Evolutionary conservation across 2,329 filamentous ascomycete genomes (phyloP).

Genomic region (Leptographium flavum): DNA sequence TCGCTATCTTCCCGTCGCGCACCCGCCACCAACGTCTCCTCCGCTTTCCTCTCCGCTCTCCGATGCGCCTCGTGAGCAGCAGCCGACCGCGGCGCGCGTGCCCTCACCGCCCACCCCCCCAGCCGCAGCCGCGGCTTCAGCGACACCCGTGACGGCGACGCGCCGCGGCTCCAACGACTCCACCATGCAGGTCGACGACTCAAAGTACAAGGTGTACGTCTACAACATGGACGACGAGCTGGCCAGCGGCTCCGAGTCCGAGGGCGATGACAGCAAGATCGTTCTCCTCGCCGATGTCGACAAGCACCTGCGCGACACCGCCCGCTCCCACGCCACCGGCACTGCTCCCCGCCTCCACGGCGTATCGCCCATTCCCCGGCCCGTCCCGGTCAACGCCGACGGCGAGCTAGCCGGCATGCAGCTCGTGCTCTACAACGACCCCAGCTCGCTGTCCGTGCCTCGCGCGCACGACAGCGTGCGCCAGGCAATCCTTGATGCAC

Average conservation of each 20-base stretch:
- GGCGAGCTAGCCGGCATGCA: constrained; percentile 47
- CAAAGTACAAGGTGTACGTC: constrained; percentile 78
- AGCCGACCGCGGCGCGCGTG: neutral
- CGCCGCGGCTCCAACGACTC: constrained; percentile 27
- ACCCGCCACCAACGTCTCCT: constrained; percentile 14
- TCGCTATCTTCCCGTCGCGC: constrained; percentile 52
- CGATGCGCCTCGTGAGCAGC: neutral
- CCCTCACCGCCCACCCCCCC: too few species aligned
- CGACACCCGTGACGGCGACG: too few species aligned
- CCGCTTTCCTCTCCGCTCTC: neutral
- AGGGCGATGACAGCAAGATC: constrained; percentile 35
- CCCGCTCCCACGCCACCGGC: constrained; percentile 26
- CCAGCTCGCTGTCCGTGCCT: constrained; percentile 60
- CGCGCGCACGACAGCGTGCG: constrained; percentile 64
- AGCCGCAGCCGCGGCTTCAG: neutral
- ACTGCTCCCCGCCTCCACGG: too few species aligned
- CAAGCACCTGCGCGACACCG: constrained; percentile 50
- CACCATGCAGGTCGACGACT: constrained; percentile 72
- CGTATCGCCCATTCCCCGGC: constrained; percentile 14
- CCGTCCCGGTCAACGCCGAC: constrained; percentile 44
- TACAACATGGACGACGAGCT: constrained; percentile 83
- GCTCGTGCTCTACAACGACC: constrained; percentile 75
- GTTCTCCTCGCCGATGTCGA: constrained; percentile 79
- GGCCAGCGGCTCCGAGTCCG: constrained; percentile 41
- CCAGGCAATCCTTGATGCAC: constrained; percentile 69